These are phyloP conservation scores for Microdochium trichocladiopsis DNA, from an alignment of 2,329 filamentous ascomycete species.

Conservation along the genomic window DNA sequence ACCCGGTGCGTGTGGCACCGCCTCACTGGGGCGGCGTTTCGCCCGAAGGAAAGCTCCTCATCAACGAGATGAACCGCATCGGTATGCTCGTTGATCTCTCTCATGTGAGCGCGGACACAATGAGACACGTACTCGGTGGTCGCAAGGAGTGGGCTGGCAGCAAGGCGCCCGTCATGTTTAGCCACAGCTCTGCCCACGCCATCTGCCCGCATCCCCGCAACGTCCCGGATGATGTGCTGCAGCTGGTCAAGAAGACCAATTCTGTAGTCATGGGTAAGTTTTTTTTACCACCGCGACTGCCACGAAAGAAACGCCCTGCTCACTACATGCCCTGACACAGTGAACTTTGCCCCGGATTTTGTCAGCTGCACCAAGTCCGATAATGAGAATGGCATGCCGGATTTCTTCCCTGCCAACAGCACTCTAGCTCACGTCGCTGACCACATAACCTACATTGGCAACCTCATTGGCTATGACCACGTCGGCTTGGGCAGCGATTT, in stretches of 20 bases:
- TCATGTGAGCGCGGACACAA: slow-evolving; percentile 71
- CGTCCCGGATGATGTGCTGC: slow-evolving; percentile 76
- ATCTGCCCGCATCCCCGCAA: slow-evolving; percentile 87
- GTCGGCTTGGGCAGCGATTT: slow-evolving; percentile 89
- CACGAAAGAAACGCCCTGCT: not conserved
- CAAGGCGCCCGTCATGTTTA: slow-evolving; percentile 78
- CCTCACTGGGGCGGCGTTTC: slow-evolving; percentile 69
- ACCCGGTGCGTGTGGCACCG: slow-evolving; percentile 39
- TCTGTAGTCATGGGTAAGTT: slow-evolving; percentile 68
- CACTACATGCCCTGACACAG: slow-evolving; percentile 16
- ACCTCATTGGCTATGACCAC: slow-evolving; percentile 77
- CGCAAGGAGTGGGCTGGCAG: slow-evolving; percentile 59
- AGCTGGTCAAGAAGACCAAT: slow-evolving; percentile 64
- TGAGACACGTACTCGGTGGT: slow-evolving; percentile 72
- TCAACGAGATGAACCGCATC: slow-evolving; percentile 88
- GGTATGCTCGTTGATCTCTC: slow-evolving; percentile 91
- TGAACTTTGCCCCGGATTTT: slow-evolving; percentile 82
- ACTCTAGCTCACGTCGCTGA: slow-evolving; percentile 72
- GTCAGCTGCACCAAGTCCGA: slow-evolving; percentile 63
- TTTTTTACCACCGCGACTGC: not conserved
- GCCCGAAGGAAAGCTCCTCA: slow-evolving; percentile 56
- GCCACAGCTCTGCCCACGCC: slow-evolving; percentile 74
- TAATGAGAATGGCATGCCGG: slow-evolving; percentile 57
- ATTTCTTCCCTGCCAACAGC: slow-evolving; percentile 58
- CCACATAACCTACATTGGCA: slow-evolving; percentile 77